phyloP scores from a whole-genome alignment of 2,329 filamentous ascomycete genomes.

The Cladorrhinum sp. region DNA sequence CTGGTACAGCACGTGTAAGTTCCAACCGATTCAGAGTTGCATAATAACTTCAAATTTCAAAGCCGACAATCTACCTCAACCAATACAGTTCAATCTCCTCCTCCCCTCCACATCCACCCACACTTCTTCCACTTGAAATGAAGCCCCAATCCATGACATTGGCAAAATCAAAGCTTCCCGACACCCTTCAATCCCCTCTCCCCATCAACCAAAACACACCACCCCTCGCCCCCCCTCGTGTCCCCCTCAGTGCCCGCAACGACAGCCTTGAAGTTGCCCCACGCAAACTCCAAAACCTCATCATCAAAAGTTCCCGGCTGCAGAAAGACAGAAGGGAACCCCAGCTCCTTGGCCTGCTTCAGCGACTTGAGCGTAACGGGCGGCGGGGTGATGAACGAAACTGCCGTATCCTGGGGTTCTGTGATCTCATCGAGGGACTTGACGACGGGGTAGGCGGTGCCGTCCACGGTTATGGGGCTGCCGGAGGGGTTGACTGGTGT shows the following conservation, averaged over 20 bases:
- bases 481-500: slow-evolving; percentile 79
- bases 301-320: slow-evolving; percentile 88
- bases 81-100: not conserved
- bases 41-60: not conserved
- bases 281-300: slow-evolving; percentile 67
- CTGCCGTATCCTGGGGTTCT: slow-evolving; percentile 65
- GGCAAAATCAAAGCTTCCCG: slow-evolving; percentile 36
- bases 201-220: slow-evolving; percentile 86
- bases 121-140: no score
- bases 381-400: slow-evolving; percentile 88
- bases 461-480: slow-evolving; percentile 59
- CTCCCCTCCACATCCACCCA: not conserved
- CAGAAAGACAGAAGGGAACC: slow-evolving; percentile 76
- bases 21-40: no score
- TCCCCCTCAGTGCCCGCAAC: slow-evolving; percentile 62
- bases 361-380: slow-evolving; percentile 70
- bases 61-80: not conserved
- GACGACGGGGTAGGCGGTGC: slow-evolving; percentile 60
- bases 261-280: slow-evolving; percentile 63
- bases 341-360: slow-evolving; percentile 70
- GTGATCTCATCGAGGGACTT: slow-evolving; percentile 63
- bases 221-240: slow-evolving; percentile 63
- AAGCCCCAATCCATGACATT: no score
- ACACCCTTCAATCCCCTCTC: slow-evolving; percentile 59
- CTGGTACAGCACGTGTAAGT: no score